phyloP scores from a whole-genome alignment of 2,329 filamentous ascomycete species.

The Elsinoe ampelina region DNA sequence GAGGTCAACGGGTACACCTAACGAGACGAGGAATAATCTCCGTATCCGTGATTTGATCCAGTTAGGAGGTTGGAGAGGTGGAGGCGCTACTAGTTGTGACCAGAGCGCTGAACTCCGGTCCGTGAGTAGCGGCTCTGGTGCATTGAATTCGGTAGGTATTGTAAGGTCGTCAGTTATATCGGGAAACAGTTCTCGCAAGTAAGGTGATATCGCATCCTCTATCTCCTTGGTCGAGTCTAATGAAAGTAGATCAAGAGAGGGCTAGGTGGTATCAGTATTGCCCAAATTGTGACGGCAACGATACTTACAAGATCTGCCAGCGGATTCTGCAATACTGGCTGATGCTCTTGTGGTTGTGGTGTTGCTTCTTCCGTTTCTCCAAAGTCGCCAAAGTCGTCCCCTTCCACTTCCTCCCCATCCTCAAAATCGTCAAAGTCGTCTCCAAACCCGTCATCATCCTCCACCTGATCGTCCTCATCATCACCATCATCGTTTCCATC shows the following conservation, averaged over 20 bases:
- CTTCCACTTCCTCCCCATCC: conserved; percentile 36
- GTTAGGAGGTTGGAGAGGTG: conserved; percentile 87
- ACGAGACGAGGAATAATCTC: conserved; percentile 86
- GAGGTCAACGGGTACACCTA: conserved; percentile 90
- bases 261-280: conserved; percentile 33
- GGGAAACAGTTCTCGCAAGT: conserved; percentile 58
- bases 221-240: conserved; percentile 46
- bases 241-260: conserved; percentile 5
- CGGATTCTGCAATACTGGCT: conserved; percentile 27
- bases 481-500: conserved; percentile 21
- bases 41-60: conserved; percentile 96
- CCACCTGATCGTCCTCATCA: conserved; percentile 27
- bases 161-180: conserved; percentile 34
- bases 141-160: conserved; percentile 22
- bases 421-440: conserved; percentile 61
- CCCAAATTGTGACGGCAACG: conserved; percentile 44
- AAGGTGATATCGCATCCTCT: conserved; percentile 51
- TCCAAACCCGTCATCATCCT: conserved; percentile 59
- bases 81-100: conserved; percentile 92
- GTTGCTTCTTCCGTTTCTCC: conserved; percentile 31
- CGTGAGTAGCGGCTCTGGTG: conserved; percentile 54
- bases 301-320: conserved; percentile 41
- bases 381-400: conserved; percentile 45
- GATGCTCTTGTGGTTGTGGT: neutral
- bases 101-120: conserved; percentile 83